Evolutionary conservation across 768 basidiomycete species (phyloP).

Genomic region (Kwoniella bestiolae): DNA sequence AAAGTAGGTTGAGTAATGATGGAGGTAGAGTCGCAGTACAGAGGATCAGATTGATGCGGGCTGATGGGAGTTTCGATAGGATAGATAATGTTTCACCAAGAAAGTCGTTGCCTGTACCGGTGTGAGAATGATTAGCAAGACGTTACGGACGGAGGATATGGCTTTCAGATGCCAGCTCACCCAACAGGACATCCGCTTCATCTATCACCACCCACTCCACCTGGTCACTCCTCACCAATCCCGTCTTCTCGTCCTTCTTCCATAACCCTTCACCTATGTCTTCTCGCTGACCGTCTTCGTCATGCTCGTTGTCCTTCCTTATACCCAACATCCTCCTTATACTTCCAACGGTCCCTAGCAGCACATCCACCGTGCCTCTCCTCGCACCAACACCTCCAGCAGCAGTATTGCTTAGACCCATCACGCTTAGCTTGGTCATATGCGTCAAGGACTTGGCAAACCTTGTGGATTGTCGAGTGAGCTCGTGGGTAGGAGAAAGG

Average conservation of each 20-base stretch:
- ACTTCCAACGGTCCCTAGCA: conserved; percentile 67
- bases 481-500: conserved; percentile 86
- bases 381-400: conserved; percentile 33
- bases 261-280: conserved; percentile 38
- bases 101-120: conserved; percentile 84
- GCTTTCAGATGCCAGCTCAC: conserved; percentile 62
- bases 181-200: conserved; percentile 88
- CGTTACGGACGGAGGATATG: too few relatives aligned
- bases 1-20: conserved; percentile 64
- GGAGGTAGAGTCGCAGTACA: conserved; percentile 86
- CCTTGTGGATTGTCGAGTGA: conserved; percentile 74
- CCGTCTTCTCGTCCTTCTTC: conserved; percentile 46
- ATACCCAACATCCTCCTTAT: conserved; percentile 67
- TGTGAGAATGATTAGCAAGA: too few relatives aligned
- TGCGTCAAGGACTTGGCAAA: conserved; percentile 79
- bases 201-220: conserved; percentile 90
- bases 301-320: conserved; percentile 58
- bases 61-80: conserved; percentile 63
- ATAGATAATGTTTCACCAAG: conserved; percentile 71
- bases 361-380: conserved; percentile 46
- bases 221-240: conserved; percentile 66
- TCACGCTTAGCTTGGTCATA: conserved; percentile 72
- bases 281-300: conserved; percentile 55
- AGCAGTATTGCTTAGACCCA: conserved; percentile 61
- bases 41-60: conserved; percentile 73